Conservation (phyloP, 805 yeast species). For the Candida multigemmis region DNA sequence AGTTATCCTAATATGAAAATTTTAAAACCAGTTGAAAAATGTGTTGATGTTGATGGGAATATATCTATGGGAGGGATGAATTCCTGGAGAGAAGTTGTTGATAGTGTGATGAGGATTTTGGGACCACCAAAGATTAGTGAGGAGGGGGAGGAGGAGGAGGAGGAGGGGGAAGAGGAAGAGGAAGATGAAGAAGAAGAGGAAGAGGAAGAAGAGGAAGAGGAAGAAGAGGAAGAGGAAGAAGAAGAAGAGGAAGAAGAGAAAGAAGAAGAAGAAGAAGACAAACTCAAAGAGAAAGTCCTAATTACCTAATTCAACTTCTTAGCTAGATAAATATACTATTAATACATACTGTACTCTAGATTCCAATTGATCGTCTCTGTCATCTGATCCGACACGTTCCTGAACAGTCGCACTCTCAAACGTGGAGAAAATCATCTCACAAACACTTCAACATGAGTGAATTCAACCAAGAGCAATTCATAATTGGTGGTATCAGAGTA, state of each 20-base stretch:
- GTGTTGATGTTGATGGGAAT: constrained; percentile 15
- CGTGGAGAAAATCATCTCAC: no score
- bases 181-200: constrained; percentile 5
- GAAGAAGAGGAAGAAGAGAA: constrained; percentile 5
- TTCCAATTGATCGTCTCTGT: no score
- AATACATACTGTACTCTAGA: no score
- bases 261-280: constrained; percentile 2
- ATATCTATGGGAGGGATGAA: constrained; percentile 22
- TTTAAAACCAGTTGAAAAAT: constrained; percentile 17
- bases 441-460: constrained; percentile 4
- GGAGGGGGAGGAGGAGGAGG: constrained; percentile 10
- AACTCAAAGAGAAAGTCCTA: no score
- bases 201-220: constrained; percentile 6
- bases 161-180: constrained; percentile 6
- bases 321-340: no score
- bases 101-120: constrained; percentile 11
- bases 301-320: no score
- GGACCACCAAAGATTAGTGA: constrained; percentile 11
- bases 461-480: constrained; percentile 7
- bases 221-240: constrained; percentile 5
- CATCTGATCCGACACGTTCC: no score
- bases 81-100: constrained; percentile 17
- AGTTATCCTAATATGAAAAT: constrained; percentile 13
- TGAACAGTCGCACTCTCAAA: no score
- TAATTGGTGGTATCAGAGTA: constrained; percentile 39